Evolutionary conservation across 208 protist species (phyloP).

Genomic region (Strigomonas galati): DNA sequence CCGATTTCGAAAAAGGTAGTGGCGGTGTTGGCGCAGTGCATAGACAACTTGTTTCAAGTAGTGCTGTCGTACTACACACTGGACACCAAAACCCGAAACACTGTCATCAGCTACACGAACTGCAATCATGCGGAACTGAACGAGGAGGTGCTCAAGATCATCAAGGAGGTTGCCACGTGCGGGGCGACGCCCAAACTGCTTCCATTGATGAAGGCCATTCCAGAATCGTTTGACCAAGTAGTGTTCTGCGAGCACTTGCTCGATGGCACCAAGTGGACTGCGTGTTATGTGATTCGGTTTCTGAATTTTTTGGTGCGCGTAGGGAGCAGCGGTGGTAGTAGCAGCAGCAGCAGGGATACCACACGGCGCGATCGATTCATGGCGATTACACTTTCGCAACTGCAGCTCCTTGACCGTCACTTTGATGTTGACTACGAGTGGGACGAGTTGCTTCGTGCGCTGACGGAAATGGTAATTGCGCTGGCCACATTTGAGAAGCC

Average conservation of each 20-base stretch:
- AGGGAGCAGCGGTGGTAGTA: no score
- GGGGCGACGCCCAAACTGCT: no score
- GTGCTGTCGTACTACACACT: no score
- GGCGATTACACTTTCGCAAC: not conserved
- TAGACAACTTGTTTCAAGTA: no score
- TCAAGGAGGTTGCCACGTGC: no score
- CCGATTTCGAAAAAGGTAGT: slow-evolving; percentile 10
- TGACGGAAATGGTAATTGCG: slow-evolving; percentile 63
- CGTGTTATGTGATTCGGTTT: slow-evolving; percentile 63
- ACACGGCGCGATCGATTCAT: not conserved
- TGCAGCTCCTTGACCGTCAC: slow-evolving; percentile 22
- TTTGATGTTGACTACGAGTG: slow-evolving; percentile 76
- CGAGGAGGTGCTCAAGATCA: no score
- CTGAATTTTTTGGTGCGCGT: not conserved
- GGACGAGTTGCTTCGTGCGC: slow-evolving; percentile 67
- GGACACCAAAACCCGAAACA: no score
- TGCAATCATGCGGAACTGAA: no score
- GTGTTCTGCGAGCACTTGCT: slow-evolving; percentile 58
- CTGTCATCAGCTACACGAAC: no score
- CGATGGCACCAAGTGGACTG: slow-evolving; percentile 61
- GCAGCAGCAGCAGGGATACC: no score
- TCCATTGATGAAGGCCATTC: no score
- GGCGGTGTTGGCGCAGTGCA: slow-evolving; percentile 11
- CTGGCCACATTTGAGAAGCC: slow-evolving; percentile 31
- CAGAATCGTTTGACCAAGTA: slow-evolving; percentile 25